phyloP scores from a whole-genome alignment of 2,329 filamentous ascomycete genomes.

The Beauveria sp. region DNA sequence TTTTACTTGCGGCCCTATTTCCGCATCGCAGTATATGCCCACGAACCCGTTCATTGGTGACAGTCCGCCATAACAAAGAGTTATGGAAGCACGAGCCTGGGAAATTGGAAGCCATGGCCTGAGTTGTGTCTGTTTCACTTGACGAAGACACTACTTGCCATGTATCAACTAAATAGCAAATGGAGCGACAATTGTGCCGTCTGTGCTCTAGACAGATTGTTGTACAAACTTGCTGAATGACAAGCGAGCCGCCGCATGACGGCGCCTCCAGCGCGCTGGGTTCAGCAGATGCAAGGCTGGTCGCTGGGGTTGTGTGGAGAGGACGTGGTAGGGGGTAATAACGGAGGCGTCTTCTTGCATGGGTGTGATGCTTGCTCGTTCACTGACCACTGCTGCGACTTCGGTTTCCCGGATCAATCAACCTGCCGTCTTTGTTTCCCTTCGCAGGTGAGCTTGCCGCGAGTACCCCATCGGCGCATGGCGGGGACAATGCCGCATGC shows the following conservation, averaged over 20 bases:
- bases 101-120: not conserved
- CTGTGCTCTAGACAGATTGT: not conserved
- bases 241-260: constrained; percentile 5
- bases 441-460: not conserved
- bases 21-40: not conserved
- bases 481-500: not conserved
- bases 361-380: not conserved
- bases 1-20: not conserved
- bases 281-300: not conserved
- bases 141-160: not conserved
- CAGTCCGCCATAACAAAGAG: not conserved
- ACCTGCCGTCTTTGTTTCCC: not conserved
- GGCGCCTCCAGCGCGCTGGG: constrained; percentile 1
- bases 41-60: not conserved
- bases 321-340: not conserved
- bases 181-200: not conserved
- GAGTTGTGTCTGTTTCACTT: not conserved
- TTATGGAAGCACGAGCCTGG: not conserved
- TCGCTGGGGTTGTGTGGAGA: not conserved
- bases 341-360: not conserved
- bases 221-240: not conserved
- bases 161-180: not conserved
- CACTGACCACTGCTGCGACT: not conserved
- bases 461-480: not conserved
- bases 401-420: not conserved